Conservation (phyloP, 2,329 filamentous ascomycete genomes). For the Trichoderma citrinoviride region DNA sequence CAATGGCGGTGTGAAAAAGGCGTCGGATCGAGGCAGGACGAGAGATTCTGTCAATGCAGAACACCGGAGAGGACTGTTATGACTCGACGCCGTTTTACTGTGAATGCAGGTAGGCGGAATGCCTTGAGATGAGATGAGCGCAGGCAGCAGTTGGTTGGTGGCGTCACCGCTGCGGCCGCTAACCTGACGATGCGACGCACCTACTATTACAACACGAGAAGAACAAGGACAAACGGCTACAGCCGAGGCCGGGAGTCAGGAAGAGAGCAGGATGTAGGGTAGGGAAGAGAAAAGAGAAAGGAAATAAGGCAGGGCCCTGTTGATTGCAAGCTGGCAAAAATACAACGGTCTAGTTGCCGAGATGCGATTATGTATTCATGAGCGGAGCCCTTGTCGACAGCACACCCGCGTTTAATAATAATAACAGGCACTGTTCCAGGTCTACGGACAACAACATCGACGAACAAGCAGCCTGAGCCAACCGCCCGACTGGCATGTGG, state of each 20-base stretch:
- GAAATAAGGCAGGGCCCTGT: not conserved
- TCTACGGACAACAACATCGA: not conserved
- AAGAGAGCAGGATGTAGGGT: not conserved
- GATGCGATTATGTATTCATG: not conserved
- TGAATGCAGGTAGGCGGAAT: not conserved
- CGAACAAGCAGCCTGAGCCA: not conserved
- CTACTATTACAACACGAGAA: not conserved
- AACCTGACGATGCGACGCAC: not conserved
- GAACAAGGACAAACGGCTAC: not conserved
- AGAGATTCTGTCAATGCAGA: not conserved
- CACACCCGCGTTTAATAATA: not conserved
- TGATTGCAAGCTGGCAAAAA: not conserved
- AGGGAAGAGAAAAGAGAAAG: not conserved
- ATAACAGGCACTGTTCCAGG: not conserved
- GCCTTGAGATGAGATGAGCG: not conserved
- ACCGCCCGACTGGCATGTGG: not conserved
- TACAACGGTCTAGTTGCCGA: not conserved
- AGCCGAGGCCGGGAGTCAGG: no score
- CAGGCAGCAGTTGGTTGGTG: slow-evolving; percentile 10
- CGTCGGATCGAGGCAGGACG: not conserved
- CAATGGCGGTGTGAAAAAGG: slow-evolving; percentile 10
- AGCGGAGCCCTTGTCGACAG: not conserved
- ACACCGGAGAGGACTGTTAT: not conserved
- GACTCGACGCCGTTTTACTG: not conserved
- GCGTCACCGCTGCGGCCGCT: not conserved